Evolutionary conservation across 202 grass and related monocot genomes (phyloP), one percentile per base, ranked within the genome.

Genomic region (Cymbopogon flexuosus): DNA sequence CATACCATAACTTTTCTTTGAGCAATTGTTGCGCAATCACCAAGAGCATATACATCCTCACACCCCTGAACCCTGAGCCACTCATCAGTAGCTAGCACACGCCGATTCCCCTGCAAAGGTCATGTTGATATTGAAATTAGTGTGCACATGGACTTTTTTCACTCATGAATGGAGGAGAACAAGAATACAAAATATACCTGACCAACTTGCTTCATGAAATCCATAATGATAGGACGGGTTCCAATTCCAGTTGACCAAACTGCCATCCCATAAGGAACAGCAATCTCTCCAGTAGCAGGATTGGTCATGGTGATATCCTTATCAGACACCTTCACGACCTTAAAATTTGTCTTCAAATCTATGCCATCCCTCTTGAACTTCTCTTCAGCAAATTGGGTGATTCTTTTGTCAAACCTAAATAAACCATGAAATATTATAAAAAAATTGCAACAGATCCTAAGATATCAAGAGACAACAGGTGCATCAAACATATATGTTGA

Each of bases 1-100:
- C 91, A 43, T 93, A 93, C 91, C 88, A 91, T 89, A 77, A 91
- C 88, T 76, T 89, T 93, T 77, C 91, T 91, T 82, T 93, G 91
- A 65, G 83, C 84, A 83, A 93, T 93, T 13, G 86, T 91, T 62
- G 91, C 91, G 13, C 91, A 91, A 60, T 93, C 91, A 82, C 91
- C 91, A 82, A 93, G 72, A 61, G 91, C 88, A 84, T 93, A 93
- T 6, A 93, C 78, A 79, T 84, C 60, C 9, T 89, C 86, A 83
- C 86, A 91, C 59, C 86, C 86, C 40, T 46, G 78, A 40, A 93
- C 91, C 78, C 91, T 91, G 31, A 93, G 73, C 91, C 91, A 93
- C 79, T 93, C 91, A 84, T 93, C 91, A 72, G 91, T 93, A 46
- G 88, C 91, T 68, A 93, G 72, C 46, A 82, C 88, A 46, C 91